Percentiles rank a stretch among this genome's conserved stretches.
Conservation (phyloP, 163 green algal species). For the Chlamydomonas reinhardtii region DNA sequence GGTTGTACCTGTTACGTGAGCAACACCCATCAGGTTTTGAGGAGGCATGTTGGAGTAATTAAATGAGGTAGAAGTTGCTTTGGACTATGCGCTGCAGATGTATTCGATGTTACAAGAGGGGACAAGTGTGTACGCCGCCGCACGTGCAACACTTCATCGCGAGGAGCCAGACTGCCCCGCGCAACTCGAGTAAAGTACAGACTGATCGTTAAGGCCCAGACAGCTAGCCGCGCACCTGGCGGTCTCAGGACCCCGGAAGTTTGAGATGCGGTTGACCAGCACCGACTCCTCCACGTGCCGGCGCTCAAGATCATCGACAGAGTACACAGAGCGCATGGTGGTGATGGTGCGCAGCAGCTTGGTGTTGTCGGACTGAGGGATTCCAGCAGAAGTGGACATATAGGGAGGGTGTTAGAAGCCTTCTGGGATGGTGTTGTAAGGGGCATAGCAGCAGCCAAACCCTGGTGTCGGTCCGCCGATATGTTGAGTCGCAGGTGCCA, state of each 20-base stretch:
- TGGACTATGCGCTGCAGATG: neutral
- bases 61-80: no score
- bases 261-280: conserved; percentile 46
- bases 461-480: no score
- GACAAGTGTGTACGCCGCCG: no score
- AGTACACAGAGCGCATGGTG: conserved; percentile 29
- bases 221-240: neutral
- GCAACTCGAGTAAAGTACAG: neutral
- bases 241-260: conserved; percentile 41
- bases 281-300: conserved; percentile 23
- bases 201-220: neutral
- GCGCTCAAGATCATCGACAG: conserved; percentile 9
- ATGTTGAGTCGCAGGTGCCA: no score
- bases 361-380: neutral
- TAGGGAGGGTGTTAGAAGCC: no score
- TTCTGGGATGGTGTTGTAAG: no score
- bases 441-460: no score
- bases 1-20: conserved; percentile 14
- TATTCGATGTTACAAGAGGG: no score
- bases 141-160: neutral
- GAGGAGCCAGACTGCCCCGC: neutral
- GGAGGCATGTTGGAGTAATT: no score
- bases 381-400: neutral
- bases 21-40: neutral
- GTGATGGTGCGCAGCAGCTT: conserved; percentile 35